Evolutionary conservation across 2,329 filamentous ascomycete genomes (phyloP), one percentile per base, ranked within the genome.

Genomic region (Neonectria ditissima): DNA sequence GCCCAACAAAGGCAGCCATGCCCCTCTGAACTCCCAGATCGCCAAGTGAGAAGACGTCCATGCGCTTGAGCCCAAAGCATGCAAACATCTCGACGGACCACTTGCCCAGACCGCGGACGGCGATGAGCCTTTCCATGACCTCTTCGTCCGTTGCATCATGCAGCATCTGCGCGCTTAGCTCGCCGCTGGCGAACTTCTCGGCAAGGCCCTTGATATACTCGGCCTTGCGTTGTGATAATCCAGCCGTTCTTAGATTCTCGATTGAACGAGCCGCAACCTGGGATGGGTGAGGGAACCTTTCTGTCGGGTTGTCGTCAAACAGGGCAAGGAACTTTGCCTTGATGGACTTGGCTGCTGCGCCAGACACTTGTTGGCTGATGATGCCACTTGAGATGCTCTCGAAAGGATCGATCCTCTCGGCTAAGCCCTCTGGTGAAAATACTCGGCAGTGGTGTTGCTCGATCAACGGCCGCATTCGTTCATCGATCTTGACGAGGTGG

Each of bases 31-130:
- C 93, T 5, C 96, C 96, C 65, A 99, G 80, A 80, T 99, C 95
- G 1, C 96, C 95, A 1, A 93, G 91, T 22, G 91, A 93, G 77
- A 98, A 97, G 22, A 99, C 92, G 80, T 99, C 95, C 85, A 94
- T 91, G 13, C 94, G 86, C 84, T 97, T 98, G 43, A 99, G 83
- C n/a, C 89, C 92, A 79, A 99, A 98, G 79, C 92, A 93, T 53
- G 94, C 93, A 83, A 99, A 99, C 96, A 99, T 98, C 82, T 97
- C 94, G 14, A 97, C 94, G 51, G 91, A 94, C 96, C 96, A 98
- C 57, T 85, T 86, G 0, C 96, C 96, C 53, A 98, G 80, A 0
- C 96, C 96, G 10, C 95, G 86, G 5, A 99, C 94, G 1, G 94
- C 92, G 51, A 92, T 93, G 51, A 99, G 83, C 76, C 87, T 91